phyloP scores from a whole-genome alignment of 345 rosid species.

The Eucalyptus lansdowneana region DNA sequence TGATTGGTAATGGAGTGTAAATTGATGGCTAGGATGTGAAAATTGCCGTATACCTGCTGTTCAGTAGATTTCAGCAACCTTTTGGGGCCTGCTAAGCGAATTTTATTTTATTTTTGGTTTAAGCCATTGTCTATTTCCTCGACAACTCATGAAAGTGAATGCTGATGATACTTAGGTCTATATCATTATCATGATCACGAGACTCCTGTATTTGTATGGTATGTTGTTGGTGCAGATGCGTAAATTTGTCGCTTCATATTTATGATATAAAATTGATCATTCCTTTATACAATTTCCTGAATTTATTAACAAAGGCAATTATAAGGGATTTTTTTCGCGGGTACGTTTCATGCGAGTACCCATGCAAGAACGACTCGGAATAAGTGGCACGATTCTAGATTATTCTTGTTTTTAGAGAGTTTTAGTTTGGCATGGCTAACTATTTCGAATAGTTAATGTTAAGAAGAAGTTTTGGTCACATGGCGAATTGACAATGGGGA shows the following conservation, averaged over 20 bases:
- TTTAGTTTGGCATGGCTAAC: neutral
- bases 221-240: neutral
- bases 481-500: neutral
- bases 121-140: neutral
- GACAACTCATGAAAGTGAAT: neutral
- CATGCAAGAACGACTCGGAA: neutral
- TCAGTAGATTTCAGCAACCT: neutral
- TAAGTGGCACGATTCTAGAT: neutral
- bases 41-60: neutral
- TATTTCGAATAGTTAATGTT: neutral
- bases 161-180: neutral
- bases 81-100: neutral
- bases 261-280: neutral
- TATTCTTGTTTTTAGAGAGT: neutral
- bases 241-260: neutral
- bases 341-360: neutral
- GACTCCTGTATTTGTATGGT: neutral
- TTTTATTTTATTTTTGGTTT: neutral
- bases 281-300: neutral
- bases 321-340: neutral
- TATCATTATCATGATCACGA: neutral
- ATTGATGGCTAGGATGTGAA: neutral
- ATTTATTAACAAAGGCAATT: neutral
- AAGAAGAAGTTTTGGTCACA: neutral
- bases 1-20: neutral